Base-by-base conservation (phyloP, 495 filamentous ascomycete genomes). In the Podospora sp. region DNA sequence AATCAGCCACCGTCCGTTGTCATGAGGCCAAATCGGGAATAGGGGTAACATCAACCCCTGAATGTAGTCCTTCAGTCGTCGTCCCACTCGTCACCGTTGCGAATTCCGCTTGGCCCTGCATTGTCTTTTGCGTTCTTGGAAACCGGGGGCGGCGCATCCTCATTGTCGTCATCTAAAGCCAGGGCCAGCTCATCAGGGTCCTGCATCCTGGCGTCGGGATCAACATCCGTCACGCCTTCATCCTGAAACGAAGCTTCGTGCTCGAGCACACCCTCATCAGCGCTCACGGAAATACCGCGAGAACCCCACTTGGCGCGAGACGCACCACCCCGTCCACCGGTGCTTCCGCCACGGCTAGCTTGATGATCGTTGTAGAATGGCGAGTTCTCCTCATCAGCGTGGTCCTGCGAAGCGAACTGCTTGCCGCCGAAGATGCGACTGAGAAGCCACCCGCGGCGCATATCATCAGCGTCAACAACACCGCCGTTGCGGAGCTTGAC, bases 401-500 rank as follows among this genome's bases (percentile, higher is more conserved):
- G 69, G 16, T 66, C 68, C 1, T 72, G 75, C 11, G 40, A 46
- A 18, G 75, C 69, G 61, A 84, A 77, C n/a, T 68, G 73, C 73
- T 83, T 81, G 65, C 81, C 76, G 22, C 84, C 84, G 55, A 86
- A 83, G 63, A 85, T 81, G 63, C 77, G 80, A 66, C 65, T 74
- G 2, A 92, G 78, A 20, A 99, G 80, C 85, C 93, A 97, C 63
- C 93, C 91, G 56, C 90, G 87, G 36, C 88, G 82, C 62, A 94
- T 84, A 75, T 99, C 95, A 53, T 97, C 94, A 6, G 88, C 89
- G 73, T 99, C 95, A n/a, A 99, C 92, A 20, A 98, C 85, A 3
- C 92, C 93, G 65, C 94, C 94, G 66, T 89, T 89, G 53, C 95
- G 86, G 5, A 99, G 89, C 86, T 97, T 97, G 71, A 99, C 94